These are phyloP conservation scores for Neofusicoccum laricinum DNA, from an alignment of 2,329 filamentous ascomycete genomes.

Conservation along the genomic window DNA sequence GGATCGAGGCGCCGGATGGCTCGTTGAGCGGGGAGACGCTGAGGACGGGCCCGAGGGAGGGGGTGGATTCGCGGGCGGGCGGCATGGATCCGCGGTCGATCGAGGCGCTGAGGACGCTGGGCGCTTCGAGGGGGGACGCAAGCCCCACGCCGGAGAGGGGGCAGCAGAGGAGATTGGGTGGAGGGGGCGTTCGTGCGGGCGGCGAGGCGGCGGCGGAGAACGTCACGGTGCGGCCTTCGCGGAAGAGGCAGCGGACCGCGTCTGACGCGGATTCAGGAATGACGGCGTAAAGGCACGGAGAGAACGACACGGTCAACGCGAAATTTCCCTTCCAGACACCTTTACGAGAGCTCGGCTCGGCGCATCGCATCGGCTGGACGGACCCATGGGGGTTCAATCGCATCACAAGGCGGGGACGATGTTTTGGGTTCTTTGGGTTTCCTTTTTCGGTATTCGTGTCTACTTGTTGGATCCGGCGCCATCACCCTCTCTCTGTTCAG, in stretches of 20 bases:
- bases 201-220: not conserved
- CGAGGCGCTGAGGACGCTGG: conserved; percentile 8
- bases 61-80: not conserved
- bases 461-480: no score
- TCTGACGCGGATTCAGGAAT: not conserved
- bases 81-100: conserved; percentile 3
- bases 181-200: not conserved
- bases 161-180: not conserved
- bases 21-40: not conserved
- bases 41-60: not conserved
- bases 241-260: not conserved
- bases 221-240: not conserved
- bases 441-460: no score
- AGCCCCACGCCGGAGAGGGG: not conserved
- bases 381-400: no score
- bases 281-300: not conserved
- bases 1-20: not conserved
- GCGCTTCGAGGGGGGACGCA: conserved; percentile 2
- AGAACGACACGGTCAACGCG: no score
- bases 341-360: no score
- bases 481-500: no score
- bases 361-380: no score
- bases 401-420: no score
- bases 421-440: no score
- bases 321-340: no score